Evolutionary conservation across 495 filamentous ascomycete genomes (phyloP).

Genomic region (Astrothelium macrocarpum): DNA sequence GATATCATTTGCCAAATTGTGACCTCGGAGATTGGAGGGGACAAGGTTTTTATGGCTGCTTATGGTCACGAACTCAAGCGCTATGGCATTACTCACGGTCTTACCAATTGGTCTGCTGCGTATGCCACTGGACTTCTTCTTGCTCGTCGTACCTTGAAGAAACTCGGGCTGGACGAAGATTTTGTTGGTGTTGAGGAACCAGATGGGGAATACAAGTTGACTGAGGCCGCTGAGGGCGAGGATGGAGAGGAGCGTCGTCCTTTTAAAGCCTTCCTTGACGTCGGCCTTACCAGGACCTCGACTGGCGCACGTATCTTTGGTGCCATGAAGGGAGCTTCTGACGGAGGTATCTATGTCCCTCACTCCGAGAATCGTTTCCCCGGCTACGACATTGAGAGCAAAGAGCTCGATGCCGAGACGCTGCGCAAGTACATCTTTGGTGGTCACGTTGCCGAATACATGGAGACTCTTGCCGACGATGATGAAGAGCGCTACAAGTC

Average conservation of each 20-base stretch:
- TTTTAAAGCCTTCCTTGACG: constrained; percentile 97
- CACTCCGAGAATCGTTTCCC: constrained; percentile 99
- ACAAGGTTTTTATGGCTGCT: constrained; percentile 88
- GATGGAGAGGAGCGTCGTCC: constrained; percentile 80
- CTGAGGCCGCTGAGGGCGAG: constrained; percentile 76
- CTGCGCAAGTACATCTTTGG: constrained; percentile 99
- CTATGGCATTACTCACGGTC: constrained; percentile 95
- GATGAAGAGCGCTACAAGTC: constrained; percentile 99
- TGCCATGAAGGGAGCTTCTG: constrained; percentile 99
- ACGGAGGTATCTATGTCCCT: constrained; percentile 92
- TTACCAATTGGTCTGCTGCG: constrained; percentile 99
- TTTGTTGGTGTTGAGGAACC: constrained; percentile 93
- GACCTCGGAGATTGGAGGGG: constrained; percentile 89
- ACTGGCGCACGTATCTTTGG: constrained; percentile 97
- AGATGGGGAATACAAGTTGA: constrained; percentile 87
- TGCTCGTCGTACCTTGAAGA: constrained; percentile 90
- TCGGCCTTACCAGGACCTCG: constrained; percentile 91
- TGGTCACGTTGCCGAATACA: constrained; percentile 98
- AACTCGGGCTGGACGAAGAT: constrained; percentile 84
- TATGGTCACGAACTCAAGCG: constrained; percentile 96
- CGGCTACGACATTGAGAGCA: constrained; percentile 88
- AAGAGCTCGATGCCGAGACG: constrained; percentile 93
- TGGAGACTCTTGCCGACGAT: constrained; percentile 98
- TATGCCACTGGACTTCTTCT: constrained; percentile 95
- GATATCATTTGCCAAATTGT: constrained; percentile 98